These are phyloP conservation scores for Panaeolus papilionaceus DNA, from an alignment of 768 basidiomycete genomes.

Conservation along the genomic window DNA sequence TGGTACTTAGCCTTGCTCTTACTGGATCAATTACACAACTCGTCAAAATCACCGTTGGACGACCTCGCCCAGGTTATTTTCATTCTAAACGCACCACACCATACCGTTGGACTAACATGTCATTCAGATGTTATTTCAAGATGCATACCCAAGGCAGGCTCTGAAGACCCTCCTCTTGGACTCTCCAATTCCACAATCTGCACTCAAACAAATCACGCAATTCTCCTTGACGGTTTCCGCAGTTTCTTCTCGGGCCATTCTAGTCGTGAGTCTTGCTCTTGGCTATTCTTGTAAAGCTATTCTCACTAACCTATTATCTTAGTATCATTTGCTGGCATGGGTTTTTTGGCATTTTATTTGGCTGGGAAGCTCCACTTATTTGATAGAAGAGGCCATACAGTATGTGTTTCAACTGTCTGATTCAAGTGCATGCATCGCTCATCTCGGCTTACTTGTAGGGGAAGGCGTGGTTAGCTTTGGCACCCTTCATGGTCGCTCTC, in stretches of 20 bases:
- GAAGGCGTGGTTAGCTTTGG: constrained; percentile 85
- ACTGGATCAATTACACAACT: constrained; percentile 87
- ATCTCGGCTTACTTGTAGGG: constrained; percentile 40
- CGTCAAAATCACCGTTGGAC: constrained; percentile 85
- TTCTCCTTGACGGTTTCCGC: constrained; percentile 84
- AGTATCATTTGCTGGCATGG: constrained; percentile 95
- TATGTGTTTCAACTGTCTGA: constrained; percentile 37
- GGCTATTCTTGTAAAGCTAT: not conserved
- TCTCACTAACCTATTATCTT: not conserved
- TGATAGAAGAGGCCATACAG: constrained; percentile 77
- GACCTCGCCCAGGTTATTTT: constrained; percentile 80
- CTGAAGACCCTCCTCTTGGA: constrained; percentile 73
- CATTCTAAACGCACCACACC: not conserved
- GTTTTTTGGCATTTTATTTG: constrained; percentile 86
- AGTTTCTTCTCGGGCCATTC: constrained; percentile 95
- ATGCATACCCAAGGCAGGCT: constrained; percentile 71
- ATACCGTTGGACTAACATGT: constrained; percentile 7
- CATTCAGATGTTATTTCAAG: constrained; percentile 65
- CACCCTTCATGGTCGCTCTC: constrained; percentile 79
- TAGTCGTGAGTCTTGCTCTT: constrained; percentile 59
- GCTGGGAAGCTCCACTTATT: constrained; percentile 94
- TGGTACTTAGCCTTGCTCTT: constrained; percentile 75
- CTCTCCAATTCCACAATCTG: constrained; percentile 82
- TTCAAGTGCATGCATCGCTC: constrained; percentile 7
- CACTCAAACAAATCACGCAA: constrained; percentile 63